Evolutionary conservation across 345 rosid species (phyloP).

Genomic region (Kandelia obovata): DNA sequence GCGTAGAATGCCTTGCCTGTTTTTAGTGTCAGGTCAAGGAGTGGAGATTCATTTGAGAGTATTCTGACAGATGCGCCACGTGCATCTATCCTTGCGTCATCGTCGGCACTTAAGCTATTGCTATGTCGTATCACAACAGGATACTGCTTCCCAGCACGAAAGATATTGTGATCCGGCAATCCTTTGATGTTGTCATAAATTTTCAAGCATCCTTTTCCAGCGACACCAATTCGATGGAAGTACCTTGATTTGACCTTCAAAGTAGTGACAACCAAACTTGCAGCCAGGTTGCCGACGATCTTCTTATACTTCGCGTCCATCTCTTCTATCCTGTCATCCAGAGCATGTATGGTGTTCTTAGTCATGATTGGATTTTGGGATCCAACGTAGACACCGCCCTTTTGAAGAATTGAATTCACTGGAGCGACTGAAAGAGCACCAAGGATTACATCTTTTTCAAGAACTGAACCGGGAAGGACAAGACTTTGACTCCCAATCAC

Average conservation of each 20-base stretch:
- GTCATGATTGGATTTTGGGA: conserved; percentile 56
- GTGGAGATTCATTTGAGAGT: conserved; percentile 36
- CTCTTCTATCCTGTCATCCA: conserved; percentile 70
- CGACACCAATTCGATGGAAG: conserved; percentile 60
- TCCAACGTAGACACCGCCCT: conserved; percentile 59
- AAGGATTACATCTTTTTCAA: conserved; percentile 51
- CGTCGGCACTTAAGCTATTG: conserved; percentile 68
- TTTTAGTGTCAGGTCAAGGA: conserved; percentile 61
- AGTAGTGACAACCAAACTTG: conserved; percentile 55
- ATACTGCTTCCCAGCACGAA: conserved; percentile 44
- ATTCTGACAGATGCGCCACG: conserved; percentile 60
- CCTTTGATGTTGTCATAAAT: conserved; percentile 47
- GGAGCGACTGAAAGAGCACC: conserved; percentile 70
- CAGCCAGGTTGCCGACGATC: conserved; percentile 59
- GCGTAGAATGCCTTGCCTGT: conserved; percentile 70
- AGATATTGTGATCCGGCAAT: conserved; percentile 47
- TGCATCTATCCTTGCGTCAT: conserved; percentile 68
- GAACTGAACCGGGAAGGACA: conserved; percentile 47
- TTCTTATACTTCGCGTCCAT: conserved; percentile 62
- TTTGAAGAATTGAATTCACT: conserved; percentile 41
- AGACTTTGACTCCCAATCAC: conserved; percentile 64
- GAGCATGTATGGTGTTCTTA: conserved; percentile 53
- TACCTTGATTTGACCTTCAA: conserved; percentile 62
- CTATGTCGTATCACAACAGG: conserved; percentile 52
- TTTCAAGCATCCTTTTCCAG: conserved; percentile 49